These are phyloP conservation scores for Phytophthora tentaculata DNA, from an alignment of 352 stramenopile genomes.

Conservation along the genomic window DNA sequence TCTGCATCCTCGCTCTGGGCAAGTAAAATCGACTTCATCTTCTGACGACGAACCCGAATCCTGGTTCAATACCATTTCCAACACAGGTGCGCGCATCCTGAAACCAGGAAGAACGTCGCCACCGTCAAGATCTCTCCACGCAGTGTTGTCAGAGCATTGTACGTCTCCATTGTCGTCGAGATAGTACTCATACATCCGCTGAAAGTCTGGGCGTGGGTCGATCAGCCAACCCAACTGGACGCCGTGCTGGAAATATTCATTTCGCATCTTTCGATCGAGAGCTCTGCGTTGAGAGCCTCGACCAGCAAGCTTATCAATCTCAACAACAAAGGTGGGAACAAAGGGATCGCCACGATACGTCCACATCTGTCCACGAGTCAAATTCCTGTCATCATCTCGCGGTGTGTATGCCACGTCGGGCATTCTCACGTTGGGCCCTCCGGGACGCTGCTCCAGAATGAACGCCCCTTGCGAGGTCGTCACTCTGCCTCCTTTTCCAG, in stretches of 20 bases:
- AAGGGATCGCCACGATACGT: conserved; percentile 31
- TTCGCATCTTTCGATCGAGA: conserved; percentile 20
- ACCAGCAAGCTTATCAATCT: conserved; percentile 14
- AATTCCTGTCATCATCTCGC: conserved; percentile 1
- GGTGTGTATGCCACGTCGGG: conserved; percentile 8
- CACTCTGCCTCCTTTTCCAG: conserved; percentile 12
- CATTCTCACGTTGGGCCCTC: conserved; percentile 1
- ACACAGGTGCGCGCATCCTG: neutral
- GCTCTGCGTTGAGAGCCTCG: neutral
- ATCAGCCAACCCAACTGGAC: conserved; percentile 18
- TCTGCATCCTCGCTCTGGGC: conserved; percentile 7
- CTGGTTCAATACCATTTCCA: conserved; percentile 20
- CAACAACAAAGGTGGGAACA: conserved; percentile 10
- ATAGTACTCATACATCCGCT: conserved; percentile 28
- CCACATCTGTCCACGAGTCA: conserved; percentile 6
- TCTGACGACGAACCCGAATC: conserved; percentile 20
- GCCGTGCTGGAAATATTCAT: conserved; percentile 17
- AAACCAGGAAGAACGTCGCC: conserved; percentile 32
- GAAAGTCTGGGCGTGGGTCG: conserved; percentile 11
- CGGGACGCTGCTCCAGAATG: conserved; percentile 1
- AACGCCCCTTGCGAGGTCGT: conserved; percentile 12
- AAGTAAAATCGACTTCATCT: conserved; percentile 28
- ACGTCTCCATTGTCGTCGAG: conserved; percentile 20
- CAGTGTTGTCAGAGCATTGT: conserved; percentile 6
- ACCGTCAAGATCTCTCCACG: conserved; percentile 11